A percentile compares a stretch with the other conserved stretches of the same genome.
phyloP scores from a whole-genome alignment of 2,329 filamentous ascomycete genomes.

The Venturia pyrina region DNA sequence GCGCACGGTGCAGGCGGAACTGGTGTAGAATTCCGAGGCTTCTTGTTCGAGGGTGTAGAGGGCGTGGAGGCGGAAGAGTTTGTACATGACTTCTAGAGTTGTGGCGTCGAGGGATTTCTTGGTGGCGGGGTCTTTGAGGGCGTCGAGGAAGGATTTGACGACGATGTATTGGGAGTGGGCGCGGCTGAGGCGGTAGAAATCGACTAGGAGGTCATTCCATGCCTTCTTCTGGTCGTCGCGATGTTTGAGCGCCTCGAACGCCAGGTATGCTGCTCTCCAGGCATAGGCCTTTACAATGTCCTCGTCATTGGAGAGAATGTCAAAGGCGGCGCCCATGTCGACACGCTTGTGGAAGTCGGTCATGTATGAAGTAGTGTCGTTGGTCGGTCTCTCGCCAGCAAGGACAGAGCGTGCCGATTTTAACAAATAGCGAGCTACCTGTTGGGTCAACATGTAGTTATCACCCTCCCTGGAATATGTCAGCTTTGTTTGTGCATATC shows the following conservation, averaged over 20 bases:
- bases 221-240: slow-evolving; percentile 65
- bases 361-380: slow-evolving; percentile 61
- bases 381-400: slow-evolving; percentile 50
- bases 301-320: slow-evolving; percentile 57
- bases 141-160: slow-evolving; percentile 68
- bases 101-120: slow-evolving; percentile 16
- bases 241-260: slow-evolving; percentile 66
- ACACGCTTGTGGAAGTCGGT: slow-evolving; percentile 53
- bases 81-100: slow-evolving; percentile 42
- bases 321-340: slow-evolving; percentile 64
- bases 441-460: slow-evolving; percentile 75
- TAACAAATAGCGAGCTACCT: slow-evolving; percentile 66
- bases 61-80: slow-evolving; percentile 56
- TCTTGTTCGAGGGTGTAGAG: slow-evolving; percentile 59
- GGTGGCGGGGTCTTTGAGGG: slow-evolving; percentile 51
- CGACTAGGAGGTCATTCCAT: slow-evolving; percentile 68
- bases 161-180: slow-evolving; percentile 69
- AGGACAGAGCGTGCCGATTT: slow-evolving; percentile 65
- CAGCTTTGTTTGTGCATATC: slow-evolving; percentile 37
- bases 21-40: slow-evolving; percentile 63
- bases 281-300: slow-evolving; percentile 67
- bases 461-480: slow-evolving; percentile 49
- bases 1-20: slow-evolving; percentile 56
- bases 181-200: slow-evolving; percentile 67
- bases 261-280: slow-evolving; percentile 64